These are phyloP conservation scores for Russula sp. DNA, from an alignment of 768 basidiomycete species.

Conservation along the genomic window DNA sequence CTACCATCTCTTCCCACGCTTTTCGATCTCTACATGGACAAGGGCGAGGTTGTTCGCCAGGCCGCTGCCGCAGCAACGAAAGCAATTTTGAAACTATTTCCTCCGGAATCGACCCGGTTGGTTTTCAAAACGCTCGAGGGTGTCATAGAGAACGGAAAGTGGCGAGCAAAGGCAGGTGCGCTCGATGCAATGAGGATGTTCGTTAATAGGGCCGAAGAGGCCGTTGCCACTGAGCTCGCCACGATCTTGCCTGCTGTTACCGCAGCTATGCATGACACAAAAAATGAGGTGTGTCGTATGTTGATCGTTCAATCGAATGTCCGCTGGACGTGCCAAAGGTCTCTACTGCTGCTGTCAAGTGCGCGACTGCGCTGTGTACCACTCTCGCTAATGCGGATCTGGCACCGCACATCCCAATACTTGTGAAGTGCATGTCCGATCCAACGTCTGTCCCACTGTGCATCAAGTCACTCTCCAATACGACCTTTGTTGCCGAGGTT, in stretches of 20 bases:
- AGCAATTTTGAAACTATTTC: constrained; percentile 76
- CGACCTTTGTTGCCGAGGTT: constrained; percentile 96
- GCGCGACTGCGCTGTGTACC: constrained; percentile 82
- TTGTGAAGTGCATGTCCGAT: constrained; percentile 93
- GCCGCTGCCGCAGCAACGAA: constrained; percentile 82
- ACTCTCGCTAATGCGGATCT: constrained; percentile 94
- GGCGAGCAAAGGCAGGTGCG: constrained; percentile 92
- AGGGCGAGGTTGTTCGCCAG: constrained; percentile 84
- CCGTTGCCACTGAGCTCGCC: constrained; percentile 81
- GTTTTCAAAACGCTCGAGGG: constrained; percentile 68
- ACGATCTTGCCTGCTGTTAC: constrained; percentile 83
- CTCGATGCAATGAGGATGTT: constrained; percentile 81
- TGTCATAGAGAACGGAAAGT: constrained; percentile 83
- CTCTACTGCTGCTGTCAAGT: constrained; percentile 80
- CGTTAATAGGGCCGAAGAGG: constrained; percentile 62
- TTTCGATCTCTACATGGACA: constrained; percentile 87
- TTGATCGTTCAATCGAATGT: constrained; percentile 16
- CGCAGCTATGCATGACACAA: constrained; percentile 93
- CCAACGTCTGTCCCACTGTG: constrained; percentile 85
- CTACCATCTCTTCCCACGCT: constrained; percentile 73
- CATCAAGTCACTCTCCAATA: constrained; percentile 92
- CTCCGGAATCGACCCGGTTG: constrained; percentile 72
- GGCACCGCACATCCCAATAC: constrained; percentile 77
- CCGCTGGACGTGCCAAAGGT: constrained; percentile 54
- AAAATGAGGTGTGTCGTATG: constrained; percentile 66